phyloP scores from a whole-genome alignment of 768 basidiomycete species.

The Lactarius akahatsu region DNA sequence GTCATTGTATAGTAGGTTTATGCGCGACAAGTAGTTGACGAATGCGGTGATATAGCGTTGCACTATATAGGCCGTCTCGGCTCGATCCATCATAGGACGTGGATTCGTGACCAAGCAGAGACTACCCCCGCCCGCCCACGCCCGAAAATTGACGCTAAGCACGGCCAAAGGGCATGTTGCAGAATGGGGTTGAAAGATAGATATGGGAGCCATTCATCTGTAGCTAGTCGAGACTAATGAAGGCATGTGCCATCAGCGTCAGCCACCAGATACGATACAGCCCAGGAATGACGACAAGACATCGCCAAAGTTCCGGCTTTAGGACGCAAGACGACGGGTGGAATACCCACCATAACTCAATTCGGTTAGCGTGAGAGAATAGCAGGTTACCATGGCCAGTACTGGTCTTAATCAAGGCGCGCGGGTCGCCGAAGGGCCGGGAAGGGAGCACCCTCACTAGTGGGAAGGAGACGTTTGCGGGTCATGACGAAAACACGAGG shows the following conservation, averaged over 20 bases:
- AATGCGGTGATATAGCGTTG: background rate
- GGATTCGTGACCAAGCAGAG: too few relatives aligned
- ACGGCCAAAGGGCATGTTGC: background rate
- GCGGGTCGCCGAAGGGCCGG: background rate
- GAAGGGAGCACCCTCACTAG: background rate
- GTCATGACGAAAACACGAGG: background rate
- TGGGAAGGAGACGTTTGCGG: background rate
- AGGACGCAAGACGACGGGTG: background rate
- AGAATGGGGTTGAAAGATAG: constrained; percentile 19
- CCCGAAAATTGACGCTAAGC: background rate
- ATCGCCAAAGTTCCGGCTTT: constrained; percentile 18
- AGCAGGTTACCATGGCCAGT: background rate
- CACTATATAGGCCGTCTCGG: too few relatives aligned
- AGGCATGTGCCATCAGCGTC: constrained; percentile 13
- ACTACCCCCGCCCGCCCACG: background rate
- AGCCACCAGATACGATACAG: constrained; percentile 15
- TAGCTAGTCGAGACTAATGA: constrained; percentile 14
- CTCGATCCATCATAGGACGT: background rate
- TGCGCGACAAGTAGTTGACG: too few relatives aligned
- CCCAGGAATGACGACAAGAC: constrained; percentile 19
- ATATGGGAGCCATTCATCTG: background rate
- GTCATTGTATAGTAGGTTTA: background rate
- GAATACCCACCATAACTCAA: background rate
- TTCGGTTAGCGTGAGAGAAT: constrained; percentile 7
- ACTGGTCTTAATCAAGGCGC: background rate